A percentile compares a stretch with the other conserved stretches of the same genome.
phyloP scores from a whole-genome alignment of 257 asterid species.

The Petrea volubilis region DNA sequence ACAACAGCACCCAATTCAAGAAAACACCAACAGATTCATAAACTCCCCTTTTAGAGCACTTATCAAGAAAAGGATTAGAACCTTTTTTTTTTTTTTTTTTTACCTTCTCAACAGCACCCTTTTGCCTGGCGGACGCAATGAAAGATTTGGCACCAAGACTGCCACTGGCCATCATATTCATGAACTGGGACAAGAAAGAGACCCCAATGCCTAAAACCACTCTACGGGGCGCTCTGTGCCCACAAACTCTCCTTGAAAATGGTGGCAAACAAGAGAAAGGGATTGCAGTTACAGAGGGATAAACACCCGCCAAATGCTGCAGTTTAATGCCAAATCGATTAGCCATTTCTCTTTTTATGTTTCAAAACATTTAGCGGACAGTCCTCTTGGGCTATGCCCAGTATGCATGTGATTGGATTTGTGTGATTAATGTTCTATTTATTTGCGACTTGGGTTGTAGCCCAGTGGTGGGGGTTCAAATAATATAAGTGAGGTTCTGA shows the following conservation, averaged over 20 bases:
- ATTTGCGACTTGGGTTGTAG: too few relatives aligned
- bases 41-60: neutral
- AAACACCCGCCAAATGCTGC: constrained; percentile 37
- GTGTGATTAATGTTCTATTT: too few relatives aligned
- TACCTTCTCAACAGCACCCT: constrained; percentile 71
- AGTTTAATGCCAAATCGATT: constrained; percentile 41
- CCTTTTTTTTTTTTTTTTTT: too few relatives aligned
- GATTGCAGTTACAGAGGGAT: constrained; percentile 29
- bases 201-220: constrained; percentile 57
- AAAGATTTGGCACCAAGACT: constrained; percentile 55
- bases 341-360: constrained; percentile 38
- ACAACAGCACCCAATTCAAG: neutral
- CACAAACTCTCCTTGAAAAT: constrained; percentile 32
- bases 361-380: neutral
- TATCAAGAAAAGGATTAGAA: neutral
- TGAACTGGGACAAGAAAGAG: constrained; percentile 65
- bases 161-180: constrained; percentile 61
- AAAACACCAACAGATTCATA: neutral
- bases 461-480: too few relatives aligned
- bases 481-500: too few relatives aligned
- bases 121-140: constrained; percentile 77
- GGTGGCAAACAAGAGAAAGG: constrained; percentile 26
- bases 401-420: neutral
- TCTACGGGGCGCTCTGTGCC: constrained; percentile 54
- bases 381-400: neutral